Percentiles rank a stretch among this genome's conserved stretches.
Conservation (phyloP, 805 yeast genomes). For the Candida nanaspora region DNA sequence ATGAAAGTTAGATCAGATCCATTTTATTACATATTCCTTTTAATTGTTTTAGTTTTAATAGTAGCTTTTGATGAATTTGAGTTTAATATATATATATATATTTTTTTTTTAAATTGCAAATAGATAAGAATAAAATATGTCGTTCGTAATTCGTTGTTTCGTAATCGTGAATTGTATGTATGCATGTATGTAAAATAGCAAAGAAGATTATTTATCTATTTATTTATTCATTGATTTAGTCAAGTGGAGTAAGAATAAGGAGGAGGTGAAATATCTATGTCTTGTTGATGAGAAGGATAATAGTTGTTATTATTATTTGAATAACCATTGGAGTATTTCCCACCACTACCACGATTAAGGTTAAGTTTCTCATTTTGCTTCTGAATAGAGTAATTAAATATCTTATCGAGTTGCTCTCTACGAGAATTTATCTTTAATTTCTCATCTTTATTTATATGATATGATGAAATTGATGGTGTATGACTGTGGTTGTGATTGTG, state of each 20-base stretch:
- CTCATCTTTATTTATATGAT: constrained; percentile 19
- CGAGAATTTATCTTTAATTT: constrained; percentile 17
- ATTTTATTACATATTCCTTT: no score
- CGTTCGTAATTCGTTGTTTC: no score
- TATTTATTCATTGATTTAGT: background rate
- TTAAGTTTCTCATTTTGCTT: background rate
- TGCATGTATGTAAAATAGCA: no score
- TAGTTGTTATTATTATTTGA: no score
- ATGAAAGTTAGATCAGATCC: no score
- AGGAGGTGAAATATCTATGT: background rate
- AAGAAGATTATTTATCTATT: background rate
- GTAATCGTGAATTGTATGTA: no score
- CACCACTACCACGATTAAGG: background rate
- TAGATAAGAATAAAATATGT: no score
- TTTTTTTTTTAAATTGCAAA: no score
- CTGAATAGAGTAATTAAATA: constrained; percentile 6
- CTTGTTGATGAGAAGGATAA: background rate
- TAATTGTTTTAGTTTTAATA: no score
- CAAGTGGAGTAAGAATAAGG: background rate
- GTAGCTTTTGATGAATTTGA: no score
- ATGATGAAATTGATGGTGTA: background rate
- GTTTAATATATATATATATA: no score
- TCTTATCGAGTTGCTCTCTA: constrained; percentile 18
- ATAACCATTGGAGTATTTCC: no score
- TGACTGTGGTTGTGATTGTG: background rate